A percentile compares a stretch with the other conserved stretches of the same genome.
These are phyloP conservation scores for Micromonas pusilla DNA, from an alignment of 139 green algal genomes.

Conservation along the genomic window DNA sequence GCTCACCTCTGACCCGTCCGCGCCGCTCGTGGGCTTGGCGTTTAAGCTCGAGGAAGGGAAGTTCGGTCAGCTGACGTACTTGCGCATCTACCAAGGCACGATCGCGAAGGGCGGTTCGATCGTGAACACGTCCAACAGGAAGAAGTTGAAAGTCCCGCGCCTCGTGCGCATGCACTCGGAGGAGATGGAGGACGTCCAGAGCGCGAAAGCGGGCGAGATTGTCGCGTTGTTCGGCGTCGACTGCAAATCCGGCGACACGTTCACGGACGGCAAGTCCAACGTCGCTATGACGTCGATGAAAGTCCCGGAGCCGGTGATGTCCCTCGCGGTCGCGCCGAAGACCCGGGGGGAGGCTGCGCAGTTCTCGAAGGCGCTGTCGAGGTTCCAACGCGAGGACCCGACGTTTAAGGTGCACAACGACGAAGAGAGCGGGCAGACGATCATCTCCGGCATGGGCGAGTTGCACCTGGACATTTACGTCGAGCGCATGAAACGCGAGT, in stretches of 20 bases:
- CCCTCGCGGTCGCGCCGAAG: conserved; percentile 80
- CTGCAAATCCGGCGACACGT: conserved; percentile 92
- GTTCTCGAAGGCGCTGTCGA: conserved; percentile 42
- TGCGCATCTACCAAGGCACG: conserved; percentile 86
- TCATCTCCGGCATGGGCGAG: conserved; percentile 94
- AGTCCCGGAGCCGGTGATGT: conserved; percentile 97
- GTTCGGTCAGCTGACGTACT: conserved; percentile 97
- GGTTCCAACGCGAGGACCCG: conserved; percentile 93
- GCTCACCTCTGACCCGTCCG: conserved; percentile 25
- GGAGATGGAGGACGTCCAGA: conserved; percentile 67
- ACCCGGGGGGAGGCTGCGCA: not conserved
- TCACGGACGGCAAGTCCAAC: conserved; percentile 71
- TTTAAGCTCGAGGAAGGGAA: conserved; percentile 99
- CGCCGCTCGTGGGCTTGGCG: conserved; percentile 56
- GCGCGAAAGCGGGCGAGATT: conserved; percentile 63
- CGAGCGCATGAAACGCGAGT: conserved; percentile 95
- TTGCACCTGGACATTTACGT: conserved; percentile 98
- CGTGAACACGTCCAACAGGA: conserved; percentile 41
- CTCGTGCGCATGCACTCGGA: conserved; percentile 85
- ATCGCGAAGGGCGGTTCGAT: conserved; percentile 47
- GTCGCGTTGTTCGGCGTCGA: conserved; percentile 98
- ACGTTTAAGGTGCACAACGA: conserved; percentile 83
- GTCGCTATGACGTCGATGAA: conserved; percentile 85
- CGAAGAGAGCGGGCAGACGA: conserved; percentile 53
- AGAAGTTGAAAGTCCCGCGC: conserved; percentile 73